Percentiles rank a stretch among this genome's conserved stretches.
Evolutionary conservation across 495 filamentous ascomycete species (phyloP).

Genomic region (Penicillium cosmopolitanum): DNA sequence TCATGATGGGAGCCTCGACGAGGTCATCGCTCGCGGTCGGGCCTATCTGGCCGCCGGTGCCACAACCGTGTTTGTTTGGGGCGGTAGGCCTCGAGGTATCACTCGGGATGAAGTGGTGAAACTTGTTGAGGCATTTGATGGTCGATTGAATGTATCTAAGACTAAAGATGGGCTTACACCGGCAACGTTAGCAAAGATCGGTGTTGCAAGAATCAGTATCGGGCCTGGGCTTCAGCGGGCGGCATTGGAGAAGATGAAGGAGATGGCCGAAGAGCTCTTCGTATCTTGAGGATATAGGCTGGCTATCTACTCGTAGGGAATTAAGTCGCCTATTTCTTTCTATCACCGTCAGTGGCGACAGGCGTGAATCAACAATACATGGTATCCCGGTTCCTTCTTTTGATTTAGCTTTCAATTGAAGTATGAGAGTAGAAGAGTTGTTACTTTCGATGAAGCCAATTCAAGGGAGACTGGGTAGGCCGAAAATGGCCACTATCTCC

Average conservation of each 20-base stretch:
- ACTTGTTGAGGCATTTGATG: slow-evolving; percentile 36
- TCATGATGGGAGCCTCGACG: slow-evolving; percentile 36
- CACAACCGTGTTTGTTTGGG: slow-evolving; percentile 53
- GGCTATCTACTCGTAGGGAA: too few relatives aligned
- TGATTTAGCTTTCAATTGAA: too few relatives aligned
- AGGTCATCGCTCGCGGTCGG: slow-evolving; percentile 47
- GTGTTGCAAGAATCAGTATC: slow-evolving; percentile 53
- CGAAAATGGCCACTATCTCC: too few relatives aligned
- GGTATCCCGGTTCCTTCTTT: too few relatives aligned
- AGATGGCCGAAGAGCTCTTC: slow-evolving; percentile 28
- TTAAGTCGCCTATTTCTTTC: too few relatives aligned
- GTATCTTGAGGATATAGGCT: not conserved
- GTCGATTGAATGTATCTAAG: slow-evolving; percentile 39
- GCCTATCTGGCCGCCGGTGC: slow-evolving; percentile 50
- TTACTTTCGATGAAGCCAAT: too few relatives aligned
- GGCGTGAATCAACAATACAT: too few relatives aligned
- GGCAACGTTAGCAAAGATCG: slow-evolving; percentile 18
- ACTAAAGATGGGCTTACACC: slow-evolving; percentile 19
- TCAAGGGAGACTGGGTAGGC: too few relatives aligned
- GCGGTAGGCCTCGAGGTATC: slow-evolving; percentile 33
- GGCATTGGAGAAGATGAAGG: slow-evolving; percentile 34
- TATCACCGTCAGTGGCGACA: too few relatives aligned
- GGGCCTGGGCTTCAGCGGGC: slow-evolving; percentile 34
- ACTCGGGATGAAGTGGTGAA: slow-evolving; percentile 40
- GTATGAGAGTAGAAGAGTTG: too few relatives aligned